Evolutionary conservation across 768 basidiomycete species (phyloP).

Genomic region (Amanita molliuscula): DNA sequence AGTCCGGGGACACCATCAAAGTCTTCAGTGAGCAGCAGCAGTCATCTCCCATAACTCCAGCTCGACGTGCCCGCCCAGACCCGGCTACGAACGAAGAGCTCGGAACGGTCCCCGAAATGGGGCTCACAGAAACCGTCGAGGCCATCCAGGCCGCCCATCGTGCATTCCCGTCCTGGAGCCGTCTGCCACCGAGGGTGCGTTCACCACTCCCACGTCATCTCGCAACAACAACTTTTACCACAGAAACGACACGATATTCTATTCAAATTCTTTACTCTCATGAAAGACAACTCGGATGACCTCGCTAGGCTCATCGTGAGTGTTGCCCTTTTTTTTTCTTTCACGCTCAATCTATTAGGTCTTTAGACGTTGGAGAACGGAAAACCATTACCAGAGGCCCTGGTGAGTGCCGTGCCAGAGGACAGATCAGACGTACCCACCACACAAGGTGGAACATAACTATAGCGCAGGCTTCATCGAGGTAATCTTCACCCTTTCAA

Average conservation of each 20-base stretch:
- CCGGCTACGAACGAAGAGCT: slow-evolving; percentile 80
- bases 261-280: slow-evolving; percentile 64
- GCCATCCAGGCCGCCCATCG: slow-evolving; percentile 76
- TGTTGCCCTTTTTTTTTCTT: too few relatives aligned
- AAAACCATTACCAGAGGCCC: slow-evolving; percentile 77
- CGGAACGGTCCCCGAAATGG: slow-evolving; percentile 87
- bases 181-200: slow-evolving; percentile 74
- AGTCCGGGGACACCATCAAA: slow-evolving; percentile 55
- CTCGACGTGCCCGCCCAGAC: slow-evolving; percentile 36
- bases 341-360: neutral
- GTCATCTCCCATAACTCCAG: neutral
- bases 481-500: too few relatives aligned
- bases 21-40: slow-evolving; percentile 57
- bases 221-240: neutral
- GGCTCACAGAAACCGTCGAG: slow-evolving; percentile 66
- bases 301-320: slow-evolving; percentile 77
- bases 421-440: neutral
- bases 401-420: slow-evolving; percentile 31
- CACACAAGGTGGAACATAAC: slow-evolving; percentile 62
- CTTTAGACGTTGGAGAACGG: slow-evolving; percentile 89
- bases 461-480: slow-evolving; percentile 85
- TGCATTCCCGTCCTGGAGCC: slow-evolving; percentile 81
- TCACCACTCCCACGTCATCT: neutral
- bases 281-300: slow-evolving; percentile 82
- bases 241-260: slow-evolving; percentile 80